A percentile compares a stretch with the other conserved stretches of the same genome.
Evolutionary conservation across 192 early-diverging fungal species (phyloP).

Genomic region (Dimargaris cristalligena): DNA sequence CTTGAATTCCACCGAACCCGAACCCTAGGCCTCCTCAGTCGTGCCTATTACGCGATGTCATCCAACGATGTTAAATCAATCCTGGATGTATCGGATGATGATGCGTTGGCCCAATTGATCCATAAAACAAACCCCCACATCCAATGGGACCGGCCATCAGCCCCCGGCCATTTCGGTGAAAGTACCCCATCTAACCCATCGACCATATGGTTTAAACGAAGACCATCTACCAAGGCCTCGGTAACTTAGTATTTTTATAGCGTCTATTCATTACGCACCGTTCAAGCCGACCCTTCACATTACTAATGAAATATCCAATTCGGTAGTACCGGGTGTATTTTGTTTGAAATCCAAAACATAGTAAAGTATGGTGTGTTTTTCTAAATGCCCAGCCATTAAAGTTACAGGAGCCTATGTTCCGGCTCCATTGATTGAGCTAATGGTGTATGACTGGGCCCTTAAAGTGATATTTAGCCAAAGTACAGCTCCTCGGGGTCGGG

Average conservation of each 20-base stretch:
- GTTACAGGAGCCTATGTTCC: background rate
- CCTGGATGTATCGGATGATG: background rate
- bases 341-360: background rate
- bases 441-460: background rate
- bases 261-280: too few relatives aligned
- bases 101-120: background rate
- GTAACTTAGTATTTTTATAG: too few relatives aligned
- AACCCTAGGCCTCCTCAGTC: background rate
- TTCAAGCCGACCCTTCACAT: too few relatives aligned
- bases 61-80: background rate
- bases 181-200: too few relatives aligned
- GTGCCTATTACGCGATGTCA: background rate
- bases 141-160: background rate
- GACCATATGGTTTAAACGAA: too few relatives aligned
- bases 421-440: background rate
- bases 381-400: background rate
- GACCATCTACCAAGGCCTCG: too few relatives aligned
- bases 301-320: too few relatives aligned
- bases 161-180: background rate
- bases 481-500: slow-evolving; percentile 2
- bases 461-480: background rate
- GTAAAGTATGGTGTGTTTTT: background rate
- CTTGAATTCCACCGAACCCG: background rate
- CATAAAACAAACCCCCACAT: background rate
- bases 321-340: too few relatives aligned